Evolutionary conservation across 1,284 basidiomycete species (phyloP), one percentile per base, ranked within the genome.

Genomic region (Malassezia japonica): DNA sequence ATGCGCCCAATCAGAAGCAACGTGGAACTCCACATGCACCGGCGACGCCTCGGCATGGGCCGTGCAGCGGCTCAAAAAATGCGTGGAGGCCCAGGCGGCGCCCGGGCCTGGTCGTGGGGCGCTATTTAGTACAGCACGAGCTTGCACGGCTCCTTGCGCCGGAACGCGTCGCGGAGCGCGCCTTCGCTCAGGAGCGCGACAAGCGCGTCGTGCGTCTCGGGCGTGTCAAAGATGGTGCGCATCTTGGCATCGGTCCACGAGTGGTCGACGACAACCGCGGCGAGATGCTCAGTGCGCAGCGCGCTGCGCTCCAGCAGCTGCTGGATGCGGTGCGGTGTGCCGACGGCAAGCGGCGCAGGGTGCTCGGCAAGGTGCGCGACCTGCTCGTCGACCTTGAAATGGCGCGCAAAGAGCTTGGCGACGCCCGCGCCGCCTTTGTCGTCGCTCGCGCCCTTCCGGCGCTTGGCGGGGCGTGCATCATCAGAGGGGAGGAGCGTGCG

Each of bases 381-480:
- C 39, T 68, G 65, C 43, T 62, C 64, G 46, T 62, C 57, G 37
- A 64, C 50, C 54, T 70, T 70, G 34, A 70, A 70, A 42, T 70
- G 67, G 18, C 67, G 63, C 25, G 67, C 65, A 55, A 70, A 70
- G 21, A 70, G 60, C 53, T 70, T 70, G 21, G 60, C 67, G 1
- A 70, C 67, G 7, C 24, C 28, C 21, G 24, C 9, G 21, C 29
- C 25, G 8, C 16, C 35, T 24, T n/a, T 33, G 18, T 18, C n/a
- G 6, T 16, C 12, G 27, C 23, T 15, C 23, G 16, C 29, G 18
- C 37, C 29, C 28, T 45, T 53, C 23, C 31, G 34, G 15, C 48
- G 40, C 34, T 46, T 46, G 15, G 42, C 28, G 4, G 44, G 36
- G 4, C 24, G 42, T 8, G 23, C 8, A 13, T 40, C 38, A 4